Conservation (phyloP, 345 rosid genomes). For the Bruguiera sexangula region DNA sequence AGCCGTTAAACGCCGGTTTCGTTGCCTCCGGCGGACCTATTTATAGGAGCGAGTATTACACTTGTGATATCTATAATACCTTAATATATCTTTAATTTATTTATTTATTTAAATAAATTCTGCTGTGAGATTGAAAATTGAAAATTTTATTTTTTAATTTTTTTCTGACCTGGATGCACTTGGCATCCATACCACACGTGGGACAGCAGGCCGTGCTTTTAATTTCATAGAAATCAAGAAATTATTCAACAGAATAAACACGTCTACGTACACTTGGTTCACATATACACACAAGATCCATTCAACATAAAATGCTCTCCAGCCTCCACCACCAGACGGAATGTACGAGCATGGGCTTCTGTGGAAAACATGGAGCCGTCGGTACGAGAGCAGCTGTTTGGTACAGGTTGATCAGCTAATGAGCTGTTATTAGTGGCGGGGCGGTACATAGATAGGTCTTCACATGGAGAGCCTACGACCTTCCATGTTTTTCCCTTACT, state of each 20-base stretch:
- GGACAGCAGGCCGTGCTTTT: not conserved
- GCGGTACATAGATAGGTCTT: not conserved
- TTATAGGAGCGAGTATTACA: no score
- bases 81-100: no score
- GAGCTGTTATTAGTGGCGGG: no score
- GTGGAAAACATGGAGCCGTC: no score
- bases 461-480: not conserved
- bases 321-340: not conserved
- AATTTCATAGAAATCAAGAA: not conserved
- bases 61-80: no score
- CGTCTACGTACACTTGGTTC: not conserved
- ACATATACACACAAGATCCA: not conserved
- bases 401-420: conserved; percentile 1
- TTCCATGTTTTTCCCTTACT: conserved; percentile 1
- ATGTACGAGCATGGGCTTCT: not conserved
- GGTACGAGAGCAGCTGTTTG: not conserved
- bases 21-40: no score
- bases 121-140: no score
- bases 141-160: no score
- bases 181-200: no score
- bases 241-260: conserved; percentile 2
- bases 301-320: not conserved
- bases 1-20: no score
- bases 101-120: no score
- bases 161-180: no score